phyloP scores from a whole-genome alignment of 176 grass and related monocot genomes.

The Bolboschoenus planiculmis region DNA sequence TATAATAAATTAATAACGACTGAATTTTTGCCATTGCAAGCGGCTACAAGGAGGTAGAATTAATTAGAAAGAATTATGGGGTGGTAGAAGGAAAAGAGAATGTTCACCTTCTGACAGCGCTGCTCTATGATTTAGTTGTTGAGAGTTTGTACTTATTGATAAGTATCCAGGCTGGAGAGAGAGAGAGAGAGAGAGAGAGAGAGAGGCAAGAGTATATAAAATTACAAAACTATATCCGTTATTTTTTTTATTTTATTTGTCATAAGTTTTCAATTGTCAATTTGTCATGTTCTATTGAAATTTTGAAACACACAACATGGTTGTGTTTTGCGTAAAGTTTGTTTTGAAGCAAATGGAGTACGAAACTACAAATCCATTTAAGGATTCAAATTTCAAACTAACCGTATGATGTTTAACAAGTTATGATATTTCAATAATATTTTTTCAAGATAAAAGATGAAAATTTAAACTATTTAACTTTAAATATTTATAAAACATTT shows the following conservation, averaged over 20 bases:
- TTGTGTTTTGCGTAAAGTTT: no score
- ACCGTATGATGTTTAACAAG: no score
- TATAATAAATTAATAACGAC: no score
- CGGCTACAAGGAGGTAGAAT: neutral
- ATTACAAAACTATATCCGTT: neutral
- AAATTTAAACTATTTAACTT: no score
- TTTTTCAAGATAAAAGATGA: no score
- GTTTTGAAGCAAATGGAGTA: no score
- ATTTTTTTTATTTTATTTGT: neutral
- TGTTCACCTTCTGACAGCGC: neutral
- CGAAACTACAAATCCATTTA: no score
- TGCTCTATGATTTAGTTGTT: constrained; percentile 4
- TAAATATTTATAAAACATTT: no score
- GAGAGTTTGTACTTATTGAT: neutral
- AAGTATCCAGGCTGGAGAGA: neutral
- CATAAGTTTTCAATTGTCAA: neutral
- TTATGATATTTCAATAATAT: no score
- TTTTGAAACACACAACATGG: no score
- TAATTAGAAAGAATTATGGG: neutral
- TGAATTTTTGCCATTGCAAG: neutral
- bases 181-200: no score
- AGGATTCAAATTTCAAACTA: no score
- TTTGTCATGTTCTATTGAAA: neutral
- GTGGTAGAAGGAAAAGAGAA: neutral
- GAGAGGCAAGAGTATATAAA: neutral